Conservation (phyloP, 768 basidiomycete genomes). For the Lentinus brumalis region DNA sequence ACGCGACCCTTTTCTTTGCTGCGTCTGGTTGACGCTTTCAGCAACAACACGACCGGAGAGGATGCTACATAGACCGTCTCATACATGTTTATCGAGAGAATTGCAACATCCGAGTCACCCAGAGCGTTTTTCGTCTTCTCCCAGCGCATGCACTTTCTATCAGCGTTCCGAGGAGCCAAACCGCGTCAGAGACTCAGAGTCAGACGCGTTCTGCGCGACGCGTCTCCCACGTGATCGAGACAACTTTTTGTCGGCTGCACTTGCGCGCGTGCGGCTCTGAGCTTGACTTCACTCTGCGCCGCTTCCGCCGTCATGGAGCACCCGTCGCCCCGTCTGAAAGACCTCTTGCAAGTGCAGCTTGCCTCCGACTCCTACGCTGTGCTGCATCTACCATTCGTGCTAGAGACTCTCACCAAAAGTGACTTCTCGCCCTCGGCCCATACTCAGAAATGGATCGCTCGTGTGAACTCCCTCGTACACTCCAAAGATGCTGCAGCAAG, state of each 20-base stretch:
- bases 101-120: no score
- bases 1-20: slow-evolving; percentile 35
- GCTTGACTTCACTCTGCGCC: neutral
- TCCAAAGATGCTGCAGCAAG: slow-evolving; percentile 76
- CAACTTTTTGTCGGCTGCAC: neutral
- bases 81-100: no score
- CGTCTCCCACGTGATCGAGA: slow-evolving; percentile 20
- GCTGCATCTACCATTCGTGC: slow-evolving; percentile 57
- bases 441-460: slow-evolving; percentile 72
- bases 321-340: slow-evolving; percentile 52
- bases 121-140: no score
- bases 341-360: slow-evolving; percentile 69
- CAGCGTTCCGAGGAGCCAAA: no score
- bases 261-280: neutral
- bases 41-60: neutral
- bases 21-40: neutral
- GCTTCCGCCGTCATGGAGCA: slow-evolving; percentile 12
- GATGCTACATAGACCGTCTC: no score
- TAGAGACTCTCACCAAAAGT: slow-evolving; percentile 55
- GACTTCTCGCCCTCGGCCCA: slow-evolving; percentile 64
- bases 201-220: neutral
- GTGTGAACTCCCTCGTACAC: slow-evolving; percentile 72
- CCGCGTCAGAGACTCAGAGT: no score
- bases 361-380: slow-evolving; percentile 67
- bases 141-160: no score